phyloP scores from a whole-genome alignment of 495 filamentous ascomycete species.

The Jackrogersella minutella region DNA sequence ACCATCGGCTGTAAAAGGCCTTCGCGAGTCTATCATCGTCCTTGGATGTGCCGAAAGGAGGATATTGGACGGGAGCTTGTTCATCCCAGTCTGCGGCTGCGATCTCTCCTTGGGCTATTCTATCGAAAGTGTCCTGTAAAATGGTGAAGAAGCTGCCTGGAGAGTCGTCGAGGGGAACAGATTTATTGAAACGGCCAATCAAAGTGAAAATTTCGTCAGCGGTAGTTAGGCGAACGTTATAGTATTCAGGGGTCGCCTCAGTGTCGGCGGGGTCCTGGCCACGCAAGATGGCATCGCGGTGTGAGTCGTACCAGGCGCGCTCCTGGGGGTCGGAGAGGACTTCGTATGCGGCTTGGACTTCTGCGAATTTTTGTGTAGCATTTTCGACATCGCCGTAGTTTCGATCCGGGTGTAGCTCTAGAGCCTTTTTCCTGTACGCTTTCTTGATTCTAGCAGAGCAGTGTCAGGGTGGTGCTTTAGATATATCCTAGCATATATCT shows the following conservation, averaged over 20 bases:
- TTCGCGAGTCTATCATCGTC: conserved; percentile 75
- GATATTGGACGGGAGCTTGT: conserved; percentile 65
- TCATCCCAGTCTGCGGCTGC: conserved; percentile 74
- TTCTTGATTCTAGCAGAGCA: conserved; percentile 77
- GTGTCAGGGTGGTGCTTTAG: conserved; percentile 22
- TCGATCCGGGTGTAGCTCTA: conserved; percentile 94
- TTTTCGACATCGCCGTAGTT: conserved; percentile 87
- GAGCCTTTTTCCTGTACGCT: conserved; percentile 86
- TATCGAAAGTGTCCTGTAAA: conserved; percentile 75
- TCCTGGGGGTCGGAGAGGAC: conserved; percentile 95
- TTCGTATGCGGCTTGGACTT: conserved; percentile 92
- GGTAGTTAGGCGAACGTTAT: conserved; percentile 75
- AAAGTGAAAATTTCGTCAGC: conserved; percentile 76
- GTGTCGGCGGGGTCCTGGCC: conserved; percentile 61
- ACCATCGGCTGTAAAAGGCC: conserved; percentile 85
- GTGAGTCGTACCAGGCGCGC: conserved; percentile 96
- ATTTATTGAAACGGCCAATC: conserved; percentile 77
- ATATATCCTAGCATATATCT: neutral
- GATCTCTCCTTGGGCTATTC: conserved; percentile 82
- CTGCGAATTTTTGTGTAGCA: conserved; percentile 85
- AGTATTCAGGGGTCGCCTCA: conserved; percentile 59
- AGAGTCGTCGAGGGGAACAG: conserved; percentile 79
- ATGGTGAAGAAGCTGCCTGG: conserved; percentile 83
- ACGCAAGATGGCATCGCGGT: conserved; percentile 82
- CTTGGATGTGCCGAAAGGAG: conserved; percentile 75